A percentile compares a stretch with the other conserved stretches of the same genome.
Evolutionary conservation across 2,329 filamentous ascomycete genomes (phyloP).

Genomic region (Penicillium brasilianum): DNA sequence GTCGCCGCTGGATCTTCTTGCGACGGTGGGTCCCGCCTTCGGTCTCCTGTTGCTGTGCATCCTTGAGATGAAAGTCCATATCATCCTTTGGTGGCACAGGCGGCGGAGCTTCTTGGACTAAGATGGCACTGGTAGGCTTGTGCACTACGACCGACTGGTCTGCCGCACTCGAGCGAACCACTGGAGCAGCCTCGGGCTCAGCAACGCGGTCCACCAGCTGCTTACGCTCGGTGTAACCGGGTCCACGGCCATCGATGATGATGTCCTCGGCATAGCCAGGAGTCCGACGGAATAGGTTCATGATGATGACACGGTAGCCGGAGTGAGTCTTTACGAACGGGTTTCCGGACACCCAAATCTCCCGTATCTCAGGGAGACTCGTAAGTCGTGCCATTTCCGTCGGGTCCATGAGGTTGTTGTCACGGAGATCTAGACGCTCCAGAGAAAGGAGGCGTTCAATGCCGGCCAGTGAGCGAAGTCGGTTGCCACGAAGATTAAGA

Average conservation of each 20-base stretch:
- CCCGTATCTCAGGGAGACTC: slow-evolving; percentile 85
- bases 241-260: slow-evolving; percentile 81
- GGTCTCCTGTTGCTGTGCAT: slow-evolving; percentile 30
- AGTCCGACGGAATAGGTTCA: slow-evolving; percentile 91
- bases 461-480: slow-evolving; percentile 83
- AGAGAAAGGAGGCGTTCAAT: slow-evolving; percentile 87
- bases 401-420: slow-evolving; percentile 89
- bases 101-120: slow-evolving; percentile 19
- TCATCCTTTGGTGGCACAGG: slow-evolving; percentile 24
- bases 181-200: slow-evolving; percentile 75
- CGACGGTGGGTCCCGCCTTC: slow-evolving; percentile 45
- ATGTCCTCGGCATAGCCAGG: slow-evolving; percentile 92
- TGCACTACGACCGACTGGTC: slow-evolving; percentile 70
- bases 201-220: slow-evolving; percentile 81
- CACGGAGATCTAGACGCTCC: slow-evolving; percentile 86
- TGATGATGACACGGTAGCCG: slow-evolving; percentile 85
- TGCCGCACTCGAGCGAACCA: slow-evolving; percentile 71
- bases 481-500: slow-evolving; percentile 87
- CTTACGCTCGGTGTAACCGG: slow-evolving; percentile 83
- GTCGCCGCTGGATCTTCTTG: slow-evolving; percentile 59
- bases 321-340: slow-evolving; percentile 87
- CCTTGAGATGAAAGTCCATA: slow-evolving; percentile 20
- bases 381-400: slow-evolving; percentile 88
- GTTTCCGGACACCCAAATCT: slow-evolving; percentile 92
- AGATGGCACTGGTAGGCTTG: slow-evolving; percentile 58